Conservation (phyloP, 352 stramenopile genomes). For the Elongisporangium prolatum region DNA sequence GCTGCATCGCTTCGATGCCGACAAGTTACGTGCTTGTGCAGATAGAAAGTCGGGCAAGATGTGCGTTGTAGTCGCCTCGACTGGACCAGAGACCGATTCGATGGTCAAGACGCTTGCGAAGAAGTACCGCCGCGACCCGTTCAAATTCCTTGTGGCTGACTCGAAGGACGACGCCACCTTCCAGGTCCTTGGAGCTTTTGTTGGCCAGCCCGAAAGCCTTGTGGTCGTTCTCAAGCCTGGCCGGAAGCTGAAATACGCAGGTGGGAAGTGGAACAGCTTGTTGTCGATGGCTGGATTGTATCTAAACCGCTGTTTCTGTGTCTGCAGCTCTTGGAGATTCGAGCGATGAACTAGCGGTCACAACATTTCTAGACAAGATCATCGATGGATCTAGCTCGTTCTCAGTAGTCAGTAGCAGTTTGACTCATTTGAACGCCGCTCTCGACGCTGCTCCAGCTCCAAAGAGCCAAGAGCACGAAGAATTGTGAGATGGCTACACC, state of each 20-base stretch:
- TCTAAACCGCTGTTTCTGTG: slow-evolving; percentile 1
- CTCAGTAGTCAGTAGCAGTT: slow-evolving; percentile 15
- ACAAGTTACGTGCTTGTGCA: slow-evolving; percentile 34
- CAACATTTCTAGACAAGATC: slow-evolving; percentile 57
- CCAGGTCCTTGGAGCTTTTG: slow-evolving; percentile 28
- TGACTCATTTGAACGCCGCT: slow-evolving; percentile 18
- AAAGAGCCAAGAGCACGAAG: not conserved
- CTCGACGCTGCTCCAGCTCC: slow-evolving; percentile 1
- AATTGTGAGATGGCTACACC: too few relatives aligned
- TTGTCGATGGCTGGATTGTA: not conserved
- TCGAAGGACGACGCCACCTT: slow-evolving; percentile 29
- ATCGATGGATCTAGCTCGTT: slow-evolving; percentile 57
- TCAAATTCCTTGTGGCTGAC: slow-evolving; percentile 49
- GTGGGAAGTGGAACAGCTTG: slow-evolving; percentile 2
- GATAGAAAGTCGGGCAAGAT: slow-evolving; percentile 51
- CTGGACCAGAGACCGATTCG: slow-evolving; percentile 10
- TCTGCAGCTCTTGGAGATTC: slow-evolving; percentile 25
- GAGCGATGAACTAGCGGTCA: slow-evolving; percentile 29
- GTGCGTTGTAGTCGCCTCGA: slow-evolving; percentile 59
- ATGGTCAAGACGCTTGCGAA: slow-evolving; percentile 60
- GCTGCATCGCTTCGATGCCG: slow-evolving; percentile 32
- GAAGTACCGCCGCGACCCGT: slow-evolving; percentile 72
- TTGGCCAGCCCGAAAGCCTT: slow-evolving; percentile 17
- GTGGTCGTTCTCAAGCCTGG: slow-evolving; percentile 63
- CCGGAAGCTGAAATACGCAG: slow-evolving; percentile 51